Conservation (phyloP, 768 basidiomycete species). For the Botryobasidium botryosum region DNA sequence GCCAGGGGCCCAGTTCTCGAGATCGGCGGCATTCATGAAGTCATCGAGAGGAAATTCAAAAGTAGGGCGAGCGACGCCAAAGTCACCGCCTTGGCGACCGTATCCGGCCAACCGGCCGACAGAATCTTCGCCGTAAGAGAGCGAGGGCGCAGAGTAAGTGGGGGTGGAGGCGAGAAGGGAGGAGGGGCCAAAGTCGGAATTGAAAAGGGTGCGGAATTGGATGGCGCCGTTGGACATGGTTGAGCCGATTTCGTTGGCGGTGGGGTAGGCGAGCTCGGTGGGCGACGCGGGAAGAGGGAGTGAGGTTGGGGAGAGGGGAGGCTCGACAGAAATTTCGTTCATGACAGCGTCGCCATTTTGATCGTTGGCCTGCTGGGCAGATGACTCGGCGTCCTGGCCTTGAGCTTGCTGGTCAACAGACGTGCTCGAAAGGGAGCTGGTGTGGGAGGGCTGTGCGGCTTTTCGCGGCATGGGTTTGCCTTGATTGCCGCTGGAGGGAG, state of each 20-base stretch:
- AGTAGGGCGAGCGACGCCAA: conserved; percentile 57
- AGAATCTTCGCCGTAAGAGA: conserved; percentile 67
- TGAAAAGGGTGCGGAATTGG: conserved; percentile 59
- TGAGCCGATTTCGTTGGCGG: background rate
- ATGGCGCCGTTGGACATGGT: conserved; percentile 22
- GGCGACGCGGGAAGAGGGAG: conserved; percentile 4
- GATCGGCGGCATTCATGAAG: conserved; percentile 38
- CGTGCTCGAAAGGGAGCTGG: too few species aligned
- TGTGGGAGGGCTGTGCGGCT: background rate
- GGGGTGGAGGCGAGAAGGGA: conserved; percentile 55
- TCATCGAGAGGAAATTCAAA: conserved; percentile 81
- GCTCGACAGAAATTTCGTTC: background rate
- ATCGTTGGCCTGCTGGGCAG: too few species aligned
- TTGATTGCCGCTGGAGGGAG: conserved; percentile 18
- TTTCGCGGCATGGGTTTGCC: too few species aligned
- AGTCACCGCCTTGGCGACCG: conserved; percentile 17
- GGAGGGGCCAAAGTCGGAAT: conserved; percentile 57
- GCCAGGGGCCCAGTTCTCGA: background rate
- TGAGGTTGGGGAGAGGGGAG: conserved; percentile 9
- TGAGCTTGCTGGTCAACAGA: too few species aligned
- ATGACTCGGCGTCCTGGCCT: too few species aligned
- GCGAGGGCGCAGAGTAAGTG: conserved; percentile 37
- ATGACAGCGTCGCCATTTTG: background rate
- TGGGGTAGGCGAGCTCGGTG: background rate
- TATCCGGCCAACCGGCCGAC: background rate